Evolutionary conservation across 768 basidiomycete genomes (phyloP), one percentile per base, ranked within the genome.

Genomic region (Mycena belliarum): DNA sequence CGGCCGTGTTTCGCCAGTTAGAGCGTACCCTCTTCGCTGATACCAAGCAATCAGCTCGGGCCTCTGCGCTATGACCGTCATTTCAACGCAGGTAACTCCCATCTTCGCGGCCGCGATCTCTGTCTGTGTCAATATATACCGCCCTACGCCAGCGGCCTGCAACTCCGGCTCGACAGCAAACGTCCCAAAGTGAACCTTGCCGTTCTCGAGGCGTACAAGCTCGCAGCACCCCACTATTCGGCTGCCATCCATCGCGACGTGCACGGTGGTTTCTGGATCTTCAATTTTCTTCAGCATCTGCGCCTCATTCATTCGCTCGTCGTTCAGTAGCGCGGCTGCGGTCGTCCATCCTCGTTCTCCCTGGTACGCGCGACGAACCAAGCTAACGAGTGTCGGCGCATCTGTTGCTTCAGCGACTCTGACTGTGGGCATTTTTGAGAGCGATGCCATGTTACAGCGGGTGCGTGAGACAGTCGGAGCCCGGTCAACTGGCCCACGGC

Each of bases 261-360:
- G 29, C 24, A 58, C 56, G 7, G 33, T 43, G 43, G 49, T 28
- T 20, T 37, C 20, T 15, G 16, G 11, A 25, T 58, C 49, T 23
- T 46, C 10, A 1, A 38, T 46, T 21, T 32, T 52, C 32, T 49
- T 21, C 20, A 58, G 44, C 25, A 58, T 41, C 9, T 18, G 8
- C 21, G 20, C 20, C 11, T 21, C 33, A 33, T 58, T 43, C 20
- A 58, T 41, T 9, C 56, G 49, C 25, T 47, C 24, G 35, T 35
- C 56, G 24, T 25, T 43, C 7, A 58, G 20, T 44, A 58, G 26
- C 18, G 12, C 41, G 10, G 24, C 23, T 24, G 51, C 56, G 9
- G 56, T 57, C 23, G 56, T 57, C 56, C 56, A 57, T 35, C 56
- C 56, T 1, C 11, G 33, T 24, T 57, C 25, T 26, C 56, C 49